Base-by-base conservation (phyloP, 2,329 filamentous ascomycete genomes). In the Aspergillus latus region DNA sequence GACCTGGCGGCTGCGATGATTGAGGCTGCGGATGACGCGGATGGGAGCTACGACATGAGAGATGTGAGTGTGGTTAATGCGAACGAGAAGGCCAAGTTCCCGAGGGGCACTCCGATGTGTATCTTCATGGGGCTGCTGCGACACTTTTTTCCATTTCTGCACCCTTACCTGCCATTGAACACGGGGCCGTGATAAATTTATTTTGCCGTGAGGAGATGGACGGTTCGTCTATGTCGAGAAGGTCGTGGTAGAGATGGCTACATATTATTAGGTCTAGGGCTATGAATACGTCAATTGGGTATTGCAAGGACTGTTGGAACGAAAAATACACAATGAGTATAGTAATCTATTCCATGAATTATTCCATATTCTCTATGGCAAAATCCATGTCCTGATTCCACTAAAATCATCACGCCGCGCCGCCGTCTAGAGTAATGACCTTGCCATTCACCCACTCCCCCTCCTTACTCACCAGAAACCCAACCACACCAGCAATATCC, bases 381-480 rank as follows among this genome's bases (percentile, higher is more conserved):
- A 10, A 32, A 10, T 32, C 30, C 30, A 32, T 32, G 7, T 6
- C 30, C 30, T 16, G 16, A 16, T 16, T 16, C 16, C 16, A 16
- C 1, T 16, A 16, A 16, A 16, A 16, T 16, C 16, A 16, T 16
- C 16, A 16, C 16, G 37, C 49, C 10, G 29, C 49, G 7, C 42
- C 42, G 6, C 40, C 40, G 15, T 53, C 43, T 16, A 47, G 16
- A 28, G 42, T 46, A 13, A 53, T 28, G 16, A 30, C 47, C 50
- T 53, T 48, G 16, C 52, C 52, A 36, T 54, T 54, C n/a, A 59
- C 49, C 58, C 58, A 59, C 16, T 57, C 51, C 8, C 42, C 45
- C 37, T 54, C 58, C 3, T 34, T 29, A 5, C 42, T 45, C 13
- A 52, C 58, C 30, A 60, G 16, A 26, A 60, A 60, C 6, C 34